These are phyloP conservation scores for Nicotiana sylvestris DNA, from an alignment of 257 asterid species.

Conservation along the genomic window DNA sequence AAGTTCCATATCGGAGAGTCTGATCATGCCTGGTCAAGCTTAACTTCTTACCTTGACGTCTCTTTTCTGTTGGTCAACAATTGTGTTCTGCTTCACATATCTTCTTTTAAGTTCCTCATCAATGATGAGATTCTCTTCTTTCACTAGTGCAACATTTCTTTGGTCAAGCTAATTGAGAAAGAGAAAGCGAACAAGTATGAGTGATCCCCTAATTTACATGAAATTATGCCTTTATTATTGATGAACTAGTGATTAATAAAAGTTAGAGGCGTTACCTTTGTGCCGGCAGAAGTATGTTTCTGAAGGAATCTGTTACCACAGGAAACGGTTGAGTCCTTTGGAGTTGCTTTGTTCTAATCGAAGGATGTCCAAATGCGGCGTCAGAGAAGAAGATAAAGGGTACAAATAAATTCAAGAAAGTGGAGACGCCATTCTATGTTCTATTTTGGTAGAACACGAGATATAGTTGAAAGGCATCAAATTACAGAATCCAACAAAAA, in stretches of 20 bases:
- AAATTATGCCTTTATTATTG: neutral
- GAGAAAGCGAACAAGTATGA: neutral
- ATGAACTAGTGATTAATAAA: constrained; percentile 6
- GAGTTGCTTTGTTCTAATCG: constrained; percentile 48
- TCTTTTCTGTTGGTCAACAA: constrained; percentile 66
- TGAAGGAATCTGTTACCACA: constrained; percentile 29
- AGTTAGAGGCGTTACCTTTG: constrained; percentile 35
- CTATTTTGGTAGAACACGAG: neutral
- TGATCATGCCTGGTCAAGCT: neutral
- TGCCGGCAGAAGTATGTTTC: constrained; percentile 30
- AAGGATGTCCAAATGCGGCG: neutral
- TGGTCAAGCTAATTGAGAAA: constrained; percentile 35
- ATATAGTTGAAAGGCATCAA: neutral
- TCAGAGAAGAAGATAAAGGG: constrained; percentile 5
- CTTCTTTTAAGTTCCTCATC: constrained; percentile 42
- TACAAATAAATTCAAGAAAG: neutral
- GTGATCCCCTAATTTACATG: neutral
- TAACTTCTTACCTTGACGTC: constrained; percentile 52
- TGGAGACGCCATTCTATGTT: neutral
- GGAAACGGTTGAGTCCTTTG: constrained; percentile 31
- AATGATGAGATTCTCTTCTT: constrained; percentile 31
- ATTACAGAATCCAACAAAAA: neutral
- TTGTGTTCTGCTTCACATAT: constrained; percentile 46
- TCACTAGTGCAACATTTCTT: constrained; percentile 26
- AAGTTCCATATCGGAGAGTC: no score